phyloP scores from a whole-genome alignment of 495 filamentous ascomycete genomes.

The Podospora didyma region DNA sequence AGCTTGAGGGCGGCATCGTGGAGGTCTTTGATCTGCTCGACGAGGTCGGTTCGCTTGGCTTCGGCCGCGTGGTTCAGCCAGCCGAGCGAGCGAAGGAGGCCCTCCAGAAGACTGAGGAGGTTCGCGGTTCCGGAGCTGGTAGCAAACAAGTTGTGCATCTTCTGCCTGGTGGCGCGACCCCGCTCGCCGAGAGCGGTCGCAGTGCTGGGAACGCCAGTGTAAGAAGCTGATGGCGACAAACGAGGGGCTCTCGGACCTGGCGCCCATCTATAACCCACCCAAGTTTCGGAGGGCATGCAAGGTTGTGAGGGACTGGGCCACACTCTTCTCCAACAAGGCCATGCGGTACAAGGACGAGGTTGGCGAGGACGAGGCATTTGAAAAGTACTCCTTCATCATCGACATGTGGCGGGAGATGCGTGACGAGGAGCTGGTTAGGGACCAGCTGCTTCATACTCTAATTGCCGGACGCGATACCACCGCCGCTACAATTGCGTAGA shows the following conservation, averaged over 20 bases:
- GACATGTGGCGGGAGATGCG: conserved; percentile 6
- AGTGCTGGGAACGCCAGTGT: too few relatives aligned
- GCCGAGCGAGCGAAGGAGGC: not conserved
- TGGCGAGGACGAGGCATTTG: not conserved
- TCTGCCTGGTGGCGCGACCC: too few relatives aligned
- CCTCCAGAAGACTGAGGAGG: conserved; percentile 38
- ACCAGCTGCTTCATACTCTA: conserved; percentile 24
- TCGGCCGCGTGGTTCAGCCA: not conserved
- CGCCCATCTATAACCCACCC: conserved; percentile 44
- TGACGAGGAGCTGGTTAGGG: not conserved
- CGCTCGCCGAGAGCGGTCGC: too few relatives aligned
- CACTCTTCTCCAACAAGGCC: conserved; percentile 27
- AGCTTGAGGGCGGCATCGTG: not conserved
- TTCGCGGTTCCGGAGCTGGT: not conserved
- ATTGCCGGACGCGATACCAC: not conserved
- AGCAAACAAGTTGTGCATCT: not conserved
- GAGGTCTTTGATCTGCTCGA: conserved; percentile 4
- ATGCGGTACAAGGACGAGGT: conserved; percentile 21
- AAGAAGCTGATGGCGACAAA: conserved; percentile 32
- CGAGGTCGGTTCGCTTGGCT: not conserved
- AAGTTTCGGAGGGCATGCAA: conserved; percentile 40
- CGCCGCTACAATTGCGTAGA: not conserved
- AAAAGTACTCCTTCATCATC: not conserved
- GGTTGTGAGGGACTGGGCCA: conserved; percentile 22
- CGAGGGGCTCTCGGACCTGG: conserved; percentile 43